Conservation (phyloP, 192 early-diverging fungal genomes). For the Mortierella alpina region DNA sequence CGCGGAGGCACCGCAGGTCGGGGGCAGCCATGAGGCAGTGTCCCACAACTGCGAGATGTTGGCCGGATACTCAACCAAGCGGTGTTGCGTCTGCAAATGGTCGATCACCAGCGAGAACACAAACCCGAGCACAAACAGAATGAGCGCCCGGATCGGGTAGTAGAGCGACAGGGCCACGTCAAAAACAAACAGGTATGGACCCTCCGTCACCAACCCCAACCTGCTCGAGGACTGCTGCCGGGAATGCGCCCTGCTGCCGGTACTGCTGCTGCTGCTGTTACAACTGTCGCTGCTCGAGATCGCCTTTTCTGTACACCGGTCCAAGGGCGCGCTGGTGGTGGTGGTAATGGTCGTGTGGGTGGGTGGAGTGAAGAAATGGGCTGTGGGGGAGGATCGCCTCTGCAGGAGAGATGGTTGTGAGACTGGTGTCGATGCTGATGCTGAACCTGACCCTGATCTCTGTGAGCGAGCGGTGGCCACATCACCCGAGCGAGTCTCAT, state of each 20-base stretch:
- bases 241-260: background rate
- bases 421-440: background rate
- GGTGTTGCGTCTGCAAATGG: slow-evolving; percentile 69
- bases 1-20: slow-evolving; percentile 69
- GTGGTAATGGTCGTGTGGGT: slow-evolving; percentile 8
- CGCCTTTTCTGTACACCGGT: too few relatives aligned
- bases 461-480: too few relatives aligned
- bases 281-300: background rate
- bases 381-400: background rate
- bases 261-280: slow-evolving; percentile 7
- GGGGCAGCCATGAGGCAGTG: slow-evolving; percentile 71
- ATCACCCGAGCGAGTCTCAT: background rate
- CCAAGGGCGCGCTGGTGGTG: background rate
- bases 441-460: too few relatives aligned
- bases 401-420: background rate
- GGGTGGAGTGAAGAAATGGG: too few relatives aligned
- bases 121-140: slow-evolving; percentile 73
- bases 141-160: slow-evolving; percentile 62
- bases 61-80: slow-evolving; percentile 62
- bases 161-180: slow-evolving; percentile 50
- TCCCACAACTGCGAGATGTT: slow-evolving; percentile 55
- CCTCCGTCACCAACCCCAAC: slow-evolving; percentile 12
- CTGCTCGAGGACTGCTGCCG: background rate
- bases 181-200: slow-evolving; percentile 43
- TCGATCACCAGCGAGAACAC: slow-evolving; percentile 72